phyloP scores from a whole-genome alignment of 2,329 filamentous ascomycete species.

The Fusarium drepaniforme region DNA sequence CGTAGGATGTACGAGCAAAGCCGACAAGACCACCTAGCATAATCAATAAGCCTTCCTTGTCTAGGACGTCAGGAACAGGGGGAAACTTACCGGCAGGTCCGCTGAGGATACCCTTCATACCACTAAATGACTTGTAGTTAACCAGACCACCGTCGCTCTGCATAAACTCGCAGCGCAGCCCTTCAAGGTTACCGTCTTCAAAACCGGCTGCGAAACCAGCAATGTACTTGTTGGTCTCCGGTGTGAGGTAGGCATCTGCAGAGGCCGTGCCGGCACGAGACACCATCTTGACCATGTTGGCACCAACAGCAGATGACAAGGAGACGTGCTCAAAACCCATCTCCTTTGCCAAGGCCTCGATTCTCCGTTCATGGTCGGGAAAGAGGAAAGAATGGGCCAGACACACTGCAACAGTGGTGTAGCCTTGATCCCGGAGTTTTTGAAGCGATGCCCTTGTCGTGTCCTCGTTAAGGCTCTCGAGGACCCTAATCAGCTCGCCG shows the following conservation, averaged over 20 bases:
- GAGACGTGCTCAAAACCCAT: slow-evolving; percentile 56
- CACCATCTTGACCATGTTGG: slow-evolving; percentile 57
- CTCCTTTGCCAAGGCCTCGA: slow-evolving; percentile 51
- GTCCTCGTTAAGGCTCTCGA: slow-evolving; percentile 67
- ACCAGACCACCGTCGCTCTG: slow-evolving; percentile 42
- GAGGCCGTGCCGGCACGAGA: slow-evolving; percentile 54
- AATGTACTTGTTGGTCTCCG: slow-evolving; percentile 52
- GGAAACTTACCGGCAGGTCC: slow-evolving; percentile 39
- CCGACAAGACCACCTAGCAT: slow-evolving; percentile 20
- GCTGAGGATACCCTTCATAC: slow-evolving; percentile 36
- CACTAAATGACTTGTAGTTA: slow-evolving; percentile 40
- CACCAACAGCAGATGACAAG: slow-evolving; percentile 48
- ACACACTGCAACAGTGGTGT: slow-evolving; percentile 66
- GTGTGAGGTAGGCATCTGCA: slow-evolving; percentile 58
- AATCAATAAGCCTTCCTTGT: neutral
- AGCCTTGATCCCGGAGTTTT: slow-evolving; percentile 70
- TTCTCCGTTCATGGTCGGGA: slow-evolving; percentile 65
- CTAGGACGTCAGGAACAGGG: rapidly evolving
- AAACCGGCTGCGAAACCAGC: slow-evolving; percentile 42
- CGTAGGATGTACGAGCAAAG: slow-evolving; percentile 26
- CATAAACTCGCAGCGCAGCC: slow-evolving; percentile 29
- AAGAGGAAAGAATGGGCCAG: slow-evolving; percentile 77
- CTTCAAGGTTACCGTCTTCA: slow-evolving; percentile 27
- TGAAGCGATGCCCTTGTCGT: slow-evolving; percentile 67
- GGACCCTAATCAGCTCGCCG: slow-evolving; percentile 75